Evolutionary conservation across 305 asterid genomes (phyloP).

Genomic region (Rubia tinctorum): DNA sequence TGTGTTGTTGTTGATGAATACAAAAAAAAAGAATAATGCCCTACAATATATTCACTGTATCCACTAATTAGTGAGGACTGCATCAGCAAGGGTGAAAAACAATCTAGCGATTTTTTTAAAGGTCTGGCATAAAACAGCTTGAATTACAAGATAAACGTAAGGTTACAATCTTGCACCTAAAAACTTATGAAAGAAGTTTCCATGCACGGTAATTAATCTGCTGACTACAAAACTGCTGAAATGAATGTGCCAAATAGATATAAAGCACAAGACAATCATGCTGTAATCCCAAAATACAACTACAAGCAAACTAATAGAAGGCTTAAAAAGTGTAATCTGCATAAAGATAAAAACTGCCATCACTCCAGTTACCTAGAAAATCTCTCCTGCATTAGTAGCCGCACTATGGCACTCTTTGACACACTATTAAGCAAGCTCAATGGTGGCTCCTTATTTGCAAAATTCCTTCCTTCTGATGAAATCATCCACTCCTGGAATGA

Average conservation of each 20-base stretch:
- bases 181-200: neutral
- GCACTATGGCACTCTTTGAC: conserved; percentile 51
- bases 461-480: conserved; percentile 23
- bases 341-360: neutral
- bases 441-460: conserved; percentile 27
- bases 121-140: neutral
- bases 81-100: too few relatives aligned
- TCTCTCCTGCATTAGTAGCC: conserved; percentile 55
- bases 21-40: neutral
- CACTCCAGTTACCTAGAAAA: conserved; percentile 55
- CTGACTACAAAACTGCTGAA: neutral
- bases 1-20: neutral
- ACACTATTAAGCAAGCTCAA: conserved; percentile 36
- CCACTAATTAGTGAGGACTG: neutral
- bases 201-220: neutral
- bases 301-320: neutral
- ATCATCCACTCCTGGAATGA: conserved; percentile 15
- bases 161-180: neutral
- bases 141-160: neutral
- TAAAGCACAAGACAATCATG: neutral
- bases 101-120: neutral
- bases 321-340: neutral
- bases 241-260: neutral
- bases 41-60: neutral
- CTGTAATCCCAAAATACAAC: neutral